Base-by-base conservation (phyloP, 305 asterid species). In the Fraxinus paxiana region DNA sequence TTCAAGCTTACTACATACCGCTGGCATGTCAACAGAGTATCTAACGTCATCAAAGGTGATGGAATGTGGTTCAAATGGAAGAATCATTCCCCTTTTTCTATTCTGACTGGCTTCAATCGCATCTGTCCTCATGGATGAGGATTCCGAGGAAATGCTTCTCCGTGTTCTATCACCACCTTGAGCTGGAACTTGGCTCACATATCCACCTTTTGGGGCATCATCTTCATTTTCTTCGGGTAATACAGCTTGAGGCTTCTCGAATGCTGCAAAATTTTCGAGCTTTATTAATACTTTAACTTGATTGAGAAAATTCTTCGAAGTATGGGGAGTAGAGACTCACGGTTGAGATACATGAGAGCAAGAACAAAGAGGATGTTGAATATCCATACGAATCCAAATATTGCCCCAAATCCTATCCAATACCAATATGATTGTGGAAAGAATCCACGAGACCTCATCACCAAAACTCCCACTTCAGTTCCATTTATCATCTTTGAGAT, bases 11-110 rank as follows among this genome's bases (percentile, higher is more conserved):
- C 17, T 31, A 70, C 75, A 70, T 70, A 70, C 75, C 43, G 2
- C 75, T 28, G 87, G 87, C 87, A 84, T 84, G 80, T 84, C 87
- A 38, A 84, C 87, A 2, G 87, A 84, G 84, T 84, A 84, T 46
- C 41, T 43, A 73, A 84, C 79, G 9, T 84, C 82, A 12, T 84
- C 82, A 59, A 84, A 84, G 12, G 82, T 81, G 73, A 84, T 65
- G 35, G 87, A 81, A 81, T 84, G 87, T 22, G 87, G 87, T 73
- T 84, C 87, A 61, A 84, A 84, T 61, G 87, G 87, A 77, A 84
- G 87, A 72, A 84, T 76, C 87, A 84, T 84, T 73, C 87, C 87
- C 33, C 71, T 72, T 38, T 84, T 84, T 24, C 22, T 61, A 9
- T 28, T 84, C 35, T 81, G 82, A 69, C 4, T n/a, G 9, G 48